Evolutionary conservation across 139 green algal species (phyloP), one percentile per base, ranked within the genome.

Genomic region (Chlamydomonas schloesseri): DNA sequence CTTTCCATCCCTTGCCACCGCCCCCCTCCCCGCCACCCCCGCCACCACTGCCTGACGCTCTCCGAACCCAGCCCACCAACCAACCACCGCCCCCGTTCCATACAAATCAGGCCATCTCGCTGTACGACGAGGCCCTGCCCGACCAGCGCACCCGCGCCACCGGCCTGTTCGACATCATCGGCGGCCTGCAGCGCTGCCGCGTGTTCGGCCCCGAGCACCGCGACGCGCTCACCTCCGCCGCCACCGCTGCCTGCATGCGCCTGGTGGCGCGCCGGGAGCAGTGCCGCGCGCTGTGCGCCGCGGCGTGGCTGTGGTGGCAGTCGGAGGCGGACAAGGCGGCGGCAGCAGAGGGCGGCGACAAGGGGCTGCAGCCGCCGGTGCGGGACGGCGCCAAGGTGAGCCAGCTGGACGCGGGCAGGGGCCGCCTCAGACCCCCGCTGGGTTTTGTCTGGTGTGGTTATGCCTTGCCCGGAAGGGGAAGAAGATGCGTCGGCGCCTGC

Each of bases 91-190:
- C 46, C n/a, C 72, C 89, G n/a, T n/a, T n/a, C n/a, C n/a, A n/a
- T n/a, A n/a, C n/a, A n/a, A n/a, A n/a, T n/a, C 93, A 97, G 89
- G 96, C 97, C 6, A 97, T 99, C 82, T 86, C 92, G 21, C 67
- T 99, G 69, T 99, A 98, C 87, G 97, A 99, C 89, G 96, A 99
- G 81, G 87, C 88, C 15, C 94, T 99, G 18, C 83, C 94, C 1
- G 96, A 98, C 89, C 89, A 90, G 71, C 87, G 83, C 23, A 57
- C 73, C 0, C 90, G 87, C 67, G 72, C 75, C 53, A 89, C 88
- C 15, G 91, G 88, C 10, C 93, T 99, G 76, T 90, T 96, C 36
- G 86, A 93, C 72, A 98, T 99, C 86, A 89, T 98, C 29, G 95
- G 96, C 62, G 94, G 93, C 6, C 89, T 99, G 70, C 93, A 98